These are phyloP conservation scores for Neobulgaria alba DNA, from an alignment of 2,329 filamentous ascomycete species.

Conservation along the genomic window DNA sequence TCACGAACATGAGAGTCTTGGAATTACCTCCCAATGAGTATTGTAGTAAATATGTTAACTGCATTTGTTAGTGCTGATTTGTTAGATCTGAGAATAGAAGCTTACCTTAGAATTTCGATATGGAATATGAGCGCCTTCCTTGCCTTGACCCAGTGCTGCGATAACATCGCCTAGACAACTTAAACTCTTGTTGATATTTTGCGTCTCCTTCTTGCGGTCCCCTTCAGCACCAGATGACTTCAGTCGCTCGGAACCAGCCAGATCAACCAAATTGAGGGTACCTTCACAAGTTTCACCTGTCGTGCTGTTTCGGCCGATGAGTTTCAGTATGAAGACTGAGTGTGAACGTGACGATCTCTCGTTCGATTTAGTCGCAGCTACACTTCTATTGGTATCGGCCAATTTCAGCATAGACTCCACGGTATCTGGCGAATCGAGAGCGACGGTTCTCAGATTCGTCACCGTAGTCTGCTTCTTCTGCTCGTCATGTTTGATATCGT, in stretches of 20 bases:
- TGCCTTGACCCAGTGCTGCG: conserved; percentile 77
- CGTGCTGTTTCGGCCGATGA: conserved; percentile 55
- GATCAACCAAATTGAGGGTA: conserved; percentile 88
- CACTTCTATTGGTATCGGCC: conserved; percentile 78
- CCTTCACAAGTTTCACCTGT: conserved; percentile 84
- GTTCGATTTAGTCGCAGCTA: conserved; percentile 96
- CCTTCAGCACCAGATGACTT: conserved; percentile 83
- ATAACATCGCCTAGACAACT: conserved; percentile 93
- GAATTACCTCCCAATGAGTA: conserved; percentile 91
- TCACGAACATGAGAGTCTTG: conserved; percentile 98
- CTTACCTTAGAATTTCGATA: conserved; percentile 88
- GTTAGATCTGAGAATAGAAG: conserved; percentile 1
- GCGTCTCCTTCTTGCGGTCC: conserved; percentile 83
- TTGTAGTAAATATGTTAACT: conserved; percentile 89
- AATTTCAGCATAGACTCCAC: conserved; percentile 73
- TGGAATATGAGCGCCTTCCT: conserved; percentile 70
- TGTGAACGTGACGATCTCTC: conserved; percentile 90
- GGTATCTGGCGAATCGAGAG: conserved; percentile 68
- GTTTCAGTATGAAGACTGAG: conserved; percentile 89
- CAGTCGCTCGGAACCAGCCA: conserved; percentile 85
- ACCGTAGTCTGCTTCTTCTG: conserved; percentile 73
- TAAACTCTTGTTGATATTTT: conserved; percentile 94
- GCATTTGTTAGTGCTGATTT: conserved; percentile 1
- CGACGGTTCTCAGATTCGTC: conserved; percentile 68
- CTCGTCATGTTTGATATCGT: conserved; percentile 84